phyloP scores from a whole-genome alignment of 1,284 basidiomycete genomes.

The Lentinula novae-zelandiae region DNA sequence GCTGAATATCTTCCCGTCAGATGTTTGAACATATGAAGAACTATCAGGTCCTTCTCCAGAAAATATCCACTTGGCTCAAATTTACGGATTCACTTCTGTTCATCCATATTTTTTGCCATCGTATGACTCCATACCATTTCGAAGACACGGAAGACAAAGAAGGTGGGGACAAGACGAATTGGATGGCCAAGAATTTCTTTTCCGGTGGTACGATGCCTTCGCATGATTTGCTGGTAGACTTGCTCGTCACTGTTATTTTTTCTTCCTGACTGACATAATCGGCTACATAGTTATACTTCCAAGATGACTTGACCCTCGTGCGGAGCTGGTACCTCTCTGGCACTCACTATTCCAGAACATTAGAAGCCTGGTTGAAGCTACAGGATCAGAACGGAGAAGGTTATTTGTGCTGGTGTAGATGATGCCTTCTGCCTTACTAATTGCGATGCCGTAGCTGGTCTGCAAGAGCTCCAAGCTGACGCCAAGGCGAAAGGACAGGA shows the following conservation, averaged over 20 bases:
- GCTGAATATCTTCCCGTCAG: slow-evolving; percentile 24
- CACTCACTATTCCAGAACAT: slow-evolving; percentile 62
- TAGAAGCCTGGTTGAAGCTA: slow-evolving; percentile 65
- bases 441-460: slow-evolving; percentile 33
- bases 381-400: slow-evolving; percentile 54
- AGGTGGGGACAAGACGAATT: slow-evolving; percentile 22
- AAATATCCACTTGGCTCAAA: slow-evolving; percentile 69
- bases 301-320: slow-evolving; percentile 57
- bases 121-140: slow-evolving; percentile 69
- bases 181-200: slow-evolving; percentile 81
- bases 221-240: slow-evolving; percentile 60
- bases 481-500: slow-evolving; percentile 43
- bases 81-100: slow-evolving; percentile 56
- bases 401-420: slow-evolving; percentile 9
- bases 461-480: slow-evolving; percentile 49
- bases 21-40: slow-evolving; percentile 88
- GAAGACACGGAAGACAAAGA: slow-evolving; percentile 55
- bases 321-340: slow-evolving; percentile 67
- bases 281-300: slow-evolving; percentile 56
- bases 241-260: not conserved
- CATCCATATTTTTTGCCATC: slow-evolving; percentile 77
- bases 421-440: not conserved
- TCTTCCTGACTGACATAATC: not conserved
- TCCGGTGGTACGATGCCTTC: slow-evolving; percentile 69
- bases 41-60: slow-evolving; percentile 63